Conservation (phyloP, 2,329 filamentous ascomycete species). For the Trichoderma lentiforme region DNA sequence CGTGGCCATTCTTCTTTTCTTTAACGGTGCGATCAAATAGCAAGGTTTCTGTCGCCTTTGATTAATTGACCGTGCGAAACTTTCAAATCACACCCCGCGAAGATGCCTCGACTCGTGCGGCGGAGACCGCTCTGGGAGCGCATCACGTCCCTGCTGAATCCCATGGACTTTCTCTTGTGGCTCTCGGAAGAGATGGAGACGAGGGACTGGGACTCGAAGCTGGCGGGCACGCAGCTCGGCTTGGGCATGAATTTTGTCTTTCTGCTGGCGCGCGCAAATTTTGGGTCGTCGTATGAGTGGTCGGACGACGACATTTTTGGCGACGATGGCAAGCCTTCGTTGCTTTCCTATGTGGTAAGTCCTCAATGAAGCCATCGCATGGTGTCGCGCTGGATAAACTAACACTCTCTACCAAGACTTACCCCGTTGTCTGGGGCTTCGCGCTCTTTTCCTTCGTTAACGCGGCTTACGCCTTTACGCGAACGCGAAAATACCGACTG, state of each 20-base stretch:
- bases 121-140: constrained; percentile 76
- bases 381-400: constrained; percentile 12
- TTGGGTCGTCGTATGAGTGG: constrained; percentile 39
- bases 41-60: background rate
- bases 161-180: constrained; percentile 86
- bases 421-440: constrained; percentile 68
- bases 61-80: background rate
- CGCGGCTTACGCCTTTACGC: constrained; percentile 74
- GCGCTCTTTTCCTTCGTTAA: constrained; percentile 67
- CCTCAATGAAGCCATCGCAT: constrained; percentile 11
- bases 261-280: constrained; percentile 78
- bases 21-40: background rate
- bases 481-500: constrained; percentile 82
- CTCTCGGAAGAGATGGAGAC: constrained; percentile 90
- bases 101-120: constrained; percentile 74
- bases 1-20: background rate
- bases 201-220: constrained; percentile 81
- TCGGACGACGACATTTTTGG: constrained; percentile 80
- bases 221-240: constrained; percentile 73
- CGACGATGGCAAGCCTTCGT: constrained; percentile 62
- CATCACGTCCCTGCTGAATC: constrained; percentile 76
- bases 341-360: constrained; percentile 58
- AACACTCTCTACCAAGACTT: constrained; percentile 47
- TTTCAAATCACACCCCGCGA: background rate
- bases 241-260: constrained; percentile 75